A percentile compares a stretch with the other conserved stretches of the same genome.
Evolutionary conservation across 2,329 filamentous ascomycete genomes (phyloP).

Genomic region (Aspergillus cejpii): DNA sequence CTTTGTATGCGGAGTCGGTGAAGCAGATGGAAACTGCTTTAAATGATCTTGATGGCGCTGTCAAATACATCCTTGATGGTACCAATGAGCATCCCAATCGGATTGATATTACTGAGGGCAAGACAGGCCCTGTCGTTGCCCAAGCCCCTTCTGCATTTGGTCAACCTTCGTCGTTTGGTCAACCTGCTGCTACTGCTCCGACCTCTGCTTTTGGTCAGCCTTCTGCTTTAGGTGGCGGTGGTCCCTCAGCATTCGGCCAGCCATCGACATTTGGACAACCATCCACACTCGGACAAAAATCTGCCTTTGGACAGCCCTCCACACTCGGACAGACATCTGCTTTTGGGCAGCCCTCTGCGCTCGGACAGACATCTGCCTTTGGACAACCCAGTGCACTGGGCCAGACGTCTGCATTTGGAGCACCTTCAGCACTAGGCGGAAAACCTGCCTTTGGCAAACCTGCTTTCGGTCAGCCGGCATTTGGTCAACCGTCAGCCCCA

Average conservation of each 20-base stretch:
- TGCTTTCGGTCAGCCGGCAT: conserved; percentile 29
- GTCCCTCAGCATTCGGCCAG: conserved; percentile 16
- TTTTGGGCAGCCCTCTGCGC: conserved; percentile 25
- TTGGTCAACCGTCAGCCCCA: conserved; percentile 22
- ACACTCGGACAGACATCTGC: conserved; percentile 19
- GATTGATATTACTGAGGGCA: conserved; percentile 46
- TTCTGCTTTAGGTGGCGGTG: conserved; percentile 13
- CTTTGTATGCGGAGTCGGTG: conserved; percentile 57
- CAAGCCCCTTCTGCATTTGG: conserved; percentile 22
- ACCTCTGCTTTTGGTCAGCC: conserved; percentile 25
- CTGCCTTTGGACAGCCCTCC: conserved; percentile 18
- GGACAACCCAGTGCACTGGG: conserved; percentile 17
- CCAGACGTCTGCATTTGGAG: conserved; percentile 36
- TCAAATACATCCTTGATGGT: conserved; percentile 60
- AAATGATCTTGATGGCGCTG: conserved; percentile 63
- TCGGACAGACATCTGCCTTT: conserved; percentile 12
- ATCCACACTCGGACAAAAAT: conserved; percentile 8
- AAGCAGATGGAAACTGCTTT: conserved; percentile 67
- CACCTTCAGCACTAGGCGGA: conserved; percentile 28
- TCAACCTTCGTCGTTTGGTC: conserved; percentile 36
- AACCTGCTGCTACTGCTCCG: conserved; percentile 26
- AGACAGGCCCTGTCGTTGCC: conserved; percentile 16
- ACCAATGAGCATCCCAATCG: conserved; percentile 70
- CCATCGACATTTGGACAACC: conserved; percentile 27
- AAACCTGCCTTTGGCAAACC: conserved; percentile 31